Conservation (phyloP, 1,284 basidiomycete species). For the Pulchroboletus neoregius region DNA sequence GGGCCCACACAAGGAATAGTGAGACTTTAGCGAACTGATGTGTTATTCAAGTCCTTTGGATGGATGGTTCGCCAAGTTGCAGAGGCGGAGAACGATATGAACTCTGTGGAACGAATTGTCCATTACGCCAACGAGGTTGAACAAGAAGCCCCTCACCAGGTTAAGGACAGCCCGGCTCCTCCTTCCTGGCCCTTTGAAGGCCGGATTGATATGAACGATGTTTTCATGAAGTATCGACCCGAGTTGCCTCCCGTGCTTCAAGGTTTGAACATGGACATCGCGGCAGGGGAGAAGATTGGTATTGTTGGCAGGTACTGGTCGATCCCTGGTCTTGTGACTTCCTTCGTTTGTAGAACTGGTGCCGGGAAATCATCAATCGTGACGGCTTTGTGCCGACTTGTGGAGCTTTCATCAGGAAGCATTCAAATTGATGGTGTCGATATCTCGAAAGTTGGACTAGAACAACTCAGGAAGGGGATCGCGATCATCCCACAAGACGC, state of each 20-base stretch:
- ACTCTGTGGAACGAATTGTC: slow-evolving; percentile 80
- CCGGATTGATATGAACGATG: slow-evolving; percentile 56
- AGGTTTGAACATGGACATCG: slow-evolving; percentile 59
- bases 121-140: slow-evolving; percentile 61
- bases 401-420: slow-evolving; percentile 63
- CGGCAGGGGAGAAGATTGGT: slow-evolving; percentile 85
- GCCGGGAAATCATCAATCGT: slow-evolving; percentile 73
- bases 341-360: slow-evolving; percentile 50
- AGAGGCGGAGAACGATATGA: slow-evolving; percentile 91
- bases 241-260: slow-evolving; percentile 67
- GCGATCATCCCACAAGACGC: slow-evolving; percentile 91
- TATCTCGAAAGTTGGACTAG: slow-evolving; percentile 63
- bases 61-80: slow-evolving; percentile 83
- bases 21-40: slow-evolving; percentile 4
- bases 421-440: slow-evolving; percentile 67
- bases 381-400: slow-evolving; percentile 53
- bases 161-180: slow-evolving; percentile 55
- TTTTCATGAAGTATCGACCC: slow-evolving; percentile 69
- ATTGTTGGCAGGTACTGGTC: slow-evolving; percentile 62
- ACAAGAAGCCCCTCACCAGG: slow-evolving; percentile 73
- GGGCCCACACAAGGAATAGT: slow-evolving; percentile 13
- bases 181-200: slow-evolving; percentile 68
- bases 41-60: slow-evolving; percentile 54
- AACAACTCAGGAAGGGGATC: slow-evolving; percentile 62
- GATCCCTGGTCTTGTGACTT: not conserved